Conservation (phyloP, 805 yeast genomes). For the Myxozyma monticola region DNA sequence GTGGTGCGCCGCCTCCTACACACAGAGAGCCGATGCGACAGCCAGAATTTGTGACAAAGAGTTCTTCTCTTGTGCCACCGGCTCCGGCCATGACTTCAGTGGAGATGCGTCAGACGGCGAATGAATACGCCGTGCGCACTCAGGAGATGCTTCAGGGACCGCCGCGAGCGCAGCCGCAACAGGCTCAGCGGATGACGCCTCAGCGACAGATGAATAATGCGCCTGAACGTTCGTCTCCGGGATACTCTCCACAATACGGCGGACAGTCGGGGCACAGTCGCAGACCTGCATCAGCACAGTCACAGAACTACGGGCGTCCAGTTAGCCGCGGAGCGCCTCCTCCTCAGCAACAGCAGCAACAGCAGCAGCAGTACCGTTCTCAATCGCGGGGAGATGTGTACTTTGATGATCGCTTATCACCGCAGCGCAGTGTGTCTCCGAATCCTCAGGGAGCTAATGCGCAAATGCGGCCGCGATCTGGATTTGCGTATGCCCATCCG, state of each 20-base stretch:
- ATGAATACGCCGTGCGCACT: slow-evolving; percentile 34
- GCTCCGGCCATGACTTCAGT: slow-evolving; percentile 39
- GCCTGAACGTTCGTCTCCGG: too few relatives aligned
- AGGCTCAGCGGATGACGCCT: too few relatives aligned
- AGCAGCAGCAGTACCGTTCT: slow-evolving; percentile 29
- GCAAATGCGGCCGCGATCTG: slow-evolving; percentile 21
- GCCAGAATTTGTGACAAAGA: slow-evolving; percentile 10
- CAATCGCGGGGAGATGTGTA: slow-evolving; percentile 13
- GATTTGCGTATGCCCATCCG: slow-evolving; percentile 9
- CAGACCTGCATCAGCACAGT: slow-evolving; percentile 16
- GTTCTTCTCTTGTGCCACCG: slow-evolving; percentile 34
- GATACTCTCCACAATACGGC: slow-evolving; percentile 11
- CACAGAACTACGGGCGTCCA: slow-evolving; percentile 3
- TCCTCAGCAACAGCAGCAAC: slow-evolving; percentile 35
- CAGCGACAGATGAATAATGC: too few relatives aligned
- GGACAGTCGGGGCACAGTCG: too few relatives aligned
- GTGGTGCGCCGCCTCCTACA: slow-evolving; percentile 16
- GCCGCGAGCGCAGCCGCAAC: too few relatives aligned
- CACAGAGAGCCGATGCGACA: slow-evolving; percentile 13
- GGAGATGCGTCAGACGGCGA: slow-evolving; percentile 43
- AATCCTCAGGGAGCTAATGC: slow-evolving; percentile 1
- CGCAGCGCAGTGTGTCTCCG: slow-evolving; percentile 8
- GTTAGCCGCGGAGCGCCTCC: slow-evolving; percentile 8
- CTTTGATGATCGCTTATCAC: slow-evolving; percentile 7
- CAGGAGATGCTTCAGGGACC: slow-evolving; percentile 33